Evolutionary conservation across 2,329 filamentous ascomycete species (phyloP).

Genomic region (Stromatinia cepivora): DNA sequence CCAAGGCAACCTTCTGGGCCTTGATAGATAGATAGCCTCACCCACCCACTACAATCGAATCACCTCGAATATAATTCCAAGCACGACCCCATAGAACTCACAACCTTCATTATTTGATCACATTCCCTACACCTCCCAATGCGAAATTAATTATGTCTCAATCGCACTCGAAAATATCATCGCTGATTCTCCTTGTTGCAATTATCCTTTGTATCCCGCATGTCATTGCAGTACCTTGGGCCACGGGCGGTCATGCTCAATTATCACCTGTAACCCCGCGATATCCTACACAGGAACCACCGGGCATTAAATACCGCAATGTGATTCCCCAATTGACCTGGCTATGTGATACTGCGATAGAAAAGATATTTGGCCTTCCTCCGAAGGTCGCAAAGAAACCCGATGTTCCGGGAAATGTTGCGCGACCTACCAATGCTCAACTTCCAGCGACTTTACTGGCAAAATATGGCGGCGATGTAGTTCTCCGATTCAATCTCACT

Average conservation of each 20-base stretch:
- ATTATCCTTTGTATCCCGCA: constrained; percentile 26
- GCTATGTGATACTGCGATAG: constrained; percentile 52
- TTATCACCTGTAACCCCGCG: constrained; percentile 24
- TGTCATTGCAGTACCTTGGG: constrained; percentile 32
- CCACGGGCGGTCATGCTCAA: constrained; percentile 24
- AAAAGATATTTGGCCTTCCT: constrained; percentile 50
- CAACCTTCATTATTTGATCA: not conserved
- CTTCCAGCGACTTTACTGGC: constrained; percentile 42
- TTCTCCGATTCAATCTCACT: constrained; percentile 82
- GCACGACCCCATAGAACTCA: constrained; percentile 1
- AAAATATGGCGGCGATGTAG: constrained; percentile 76
- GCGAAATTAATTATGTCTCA: constrained; percentile 97
- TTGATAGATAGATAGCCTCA: not conserved
- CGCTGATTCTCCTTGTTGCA: constrained; percentile 23
- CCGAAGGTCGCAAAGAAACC: constrained; percentile 33
- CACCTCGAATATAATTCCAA: constrained; percentile 5
- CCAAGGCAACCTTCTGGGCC: not conserved
- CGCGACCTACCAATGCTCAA: constrained; percentile 37
- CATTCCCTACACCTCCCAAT: constrained; percentile 80
- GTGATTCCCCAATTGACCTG: constrained; percentile 52
- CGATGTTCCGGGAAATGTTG: constrained; percentile 26
- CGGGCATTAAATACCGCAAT: constrained; percentile 26
- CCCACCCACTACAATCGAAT: not conserved
- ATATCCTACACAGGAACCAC: constrained; percentile 23
- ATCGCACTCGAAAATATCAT: constrained; percentile 15